Conservation (phyloP, 306 rosid species). For the Lathyrus aphaca region DNA sequence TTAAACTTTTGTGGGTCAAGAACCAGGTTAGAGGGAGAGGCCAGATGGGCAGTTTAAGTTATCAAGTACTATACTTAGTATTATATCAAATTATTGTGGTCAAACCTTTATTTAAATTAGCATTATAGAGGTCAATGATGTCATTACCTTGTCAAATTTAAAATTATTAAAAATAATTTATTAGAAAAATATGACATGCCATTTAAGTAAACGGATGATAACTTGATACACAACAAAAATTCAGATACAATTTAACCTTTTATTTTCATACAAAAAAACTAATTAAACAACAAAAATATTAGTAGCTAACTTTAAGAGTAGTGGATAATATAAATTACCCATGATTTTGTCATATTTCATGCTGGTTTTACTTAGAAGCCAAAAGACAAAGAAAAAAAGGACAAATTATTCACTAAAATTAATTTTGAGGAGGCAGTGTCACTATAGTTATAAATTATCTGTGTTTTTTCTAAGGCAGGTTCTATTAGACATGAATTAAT, state of each 20-base stretch:
- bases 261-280: slow-evolving; percentile 10
- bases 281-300: background rate
- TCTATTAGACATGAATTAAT: slow-evolving; percentile 7
- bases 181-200: no score
- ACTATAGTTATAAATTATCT: background rate
- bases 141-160: background rate
- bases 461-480: slow-evolving; percentile 28
- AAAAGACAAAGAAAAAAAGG: background rate
- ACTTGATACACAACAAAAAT: no score
- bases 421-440: slow-evolving; percentile 12
- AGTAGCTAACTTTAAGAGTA: background rate
- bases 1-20: background rate
- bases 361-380: slow-evolving; percentile 25
- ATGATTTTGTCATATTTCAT: slow-evolving; percentile 26
- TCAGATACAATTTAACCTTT: background rate
- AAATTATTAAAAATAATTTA: no score
- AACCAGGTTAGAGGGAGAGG: background rate
- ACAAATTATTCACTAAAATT: background rate
- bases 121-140: slow-evolving; percentile 22
- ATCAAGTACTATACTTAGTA: background rate
- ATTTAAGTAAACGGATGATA: no score
- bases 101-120: slow-evolving; percentile 31
- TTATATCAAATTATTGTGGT: slow-evolving; percentile 40
- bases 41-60: background rate
- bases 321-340: background rate